Base-by-base conservation (phyloP, 1,284 basidiomycete genomes). In the Malassezia brasiliensis region DNA sequence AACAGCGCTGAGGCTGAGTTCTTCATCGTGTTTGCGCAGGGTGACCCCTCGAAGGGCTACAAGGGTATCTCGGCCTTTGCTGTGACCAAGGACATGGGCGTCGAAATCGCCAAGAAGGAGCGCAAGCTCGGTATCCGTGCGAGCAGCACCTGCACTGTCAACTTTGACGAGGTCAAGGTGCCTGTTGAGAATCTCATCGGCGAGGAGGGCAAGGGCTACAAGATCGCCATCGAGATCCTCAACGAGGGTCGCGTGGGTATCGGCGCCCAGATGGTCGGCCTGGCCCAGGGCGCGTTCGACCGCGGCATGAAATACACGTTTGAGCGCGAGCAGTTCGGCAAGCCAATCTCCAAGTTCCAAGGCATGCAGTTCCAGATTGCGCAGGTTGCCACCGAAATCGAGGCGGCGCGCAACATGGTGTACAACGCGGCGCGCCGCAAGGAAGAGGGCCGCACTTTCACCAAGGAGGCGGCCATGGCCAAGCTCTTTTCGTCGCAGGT, bases 61-160 rank as follows among this genome's bases (percentile, higher is more conserved):
- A 98, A 96, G 78, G 93, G 93, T 35, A 99, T 99, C 76, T 93
- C 90, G 19, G 96, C 91, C 74, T 99, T 99, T 77, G 80, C 91
- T 53, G 87, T 90, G 25, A 90, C 89, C 52, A 94, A 90, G 77
- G 88, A 91, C 62, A 91, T 93, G 88, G 94, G 94, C 15, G 82
- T 99, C 63, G 80, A 96, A 76, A 90, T 98, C 61, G 90, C 90
- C 44, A 99, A 99, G 81, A 96, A 96, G 79, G 93, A 99, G 77
- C 84, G 93, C 77, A 99, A 99, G 78, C 83, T 98, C 52, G 93
- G 93, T 57, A 98, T 98, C 75, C 82, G 86, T 50, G 90, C 93
- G 0, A 93, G 88, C n/a, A 94, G 90, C 20, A 98, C 93, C 0
- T 99, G 93, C 76, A 85, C 89, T 1, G 81, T 99, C 62, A 88